Evolutionary conservation across 306 rosid species (phyloP).

Genomic region (Luffa aegyptiaca): DNA sequence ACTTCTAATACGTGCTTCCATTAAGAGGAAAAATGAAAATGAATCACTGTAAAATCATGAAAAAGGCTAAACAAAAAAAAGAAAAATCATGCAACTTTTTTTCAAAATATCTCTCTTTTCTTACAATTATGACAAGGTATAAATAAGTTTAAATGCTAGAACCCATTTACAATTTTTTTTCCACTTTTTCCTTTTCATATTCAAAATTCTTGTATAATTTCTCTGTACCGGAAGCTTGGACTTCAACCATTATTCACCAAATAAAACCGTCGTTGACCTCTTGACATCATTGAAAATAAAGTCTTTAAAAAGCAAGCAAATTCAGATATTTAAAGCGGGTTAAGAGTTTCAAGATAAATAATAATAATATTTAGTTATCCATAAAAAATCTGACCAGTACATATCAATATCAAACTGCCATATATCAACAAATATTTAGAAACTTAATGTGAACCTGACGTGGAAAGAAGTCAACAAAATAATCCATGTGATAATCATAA

Average conservation of each 20-base stretch:
- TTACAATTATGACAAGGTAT: not conserved
- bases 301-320: not conserved
- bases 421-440: not conserved
- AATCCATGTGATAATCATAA: not conserved
- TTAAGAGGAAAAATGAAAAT: not conserved
- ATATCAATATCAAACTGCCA: not conserved
- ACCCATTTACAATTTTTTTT: not conserved
- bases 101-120: not conserved
- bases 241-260: not conserved
- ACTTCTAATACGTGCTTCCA: not conserved
- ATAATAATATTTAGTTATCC: not conserved
- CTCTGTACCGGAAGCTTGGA: not conserved
- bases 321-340: not conserved
- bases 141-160: not conserved
- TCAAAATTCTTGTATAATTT: not conserved
- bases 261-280: not conserved
- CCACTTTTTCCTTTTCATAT: not conserved
- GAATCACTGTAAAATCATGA: not conserved
- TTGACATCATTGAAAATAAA: not conserved
- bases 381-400: not conserved
- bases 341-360: not conserved
- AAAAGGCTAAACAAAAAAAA: not conserved
- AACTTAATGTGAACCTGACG: not conserved
- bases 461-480: not conserved
- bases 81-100: not conserved